Evolutionary conservation across 495 filamentous ascomycete species (phyloP).

Genomic region (Lichenothelia convexa): DNA sequence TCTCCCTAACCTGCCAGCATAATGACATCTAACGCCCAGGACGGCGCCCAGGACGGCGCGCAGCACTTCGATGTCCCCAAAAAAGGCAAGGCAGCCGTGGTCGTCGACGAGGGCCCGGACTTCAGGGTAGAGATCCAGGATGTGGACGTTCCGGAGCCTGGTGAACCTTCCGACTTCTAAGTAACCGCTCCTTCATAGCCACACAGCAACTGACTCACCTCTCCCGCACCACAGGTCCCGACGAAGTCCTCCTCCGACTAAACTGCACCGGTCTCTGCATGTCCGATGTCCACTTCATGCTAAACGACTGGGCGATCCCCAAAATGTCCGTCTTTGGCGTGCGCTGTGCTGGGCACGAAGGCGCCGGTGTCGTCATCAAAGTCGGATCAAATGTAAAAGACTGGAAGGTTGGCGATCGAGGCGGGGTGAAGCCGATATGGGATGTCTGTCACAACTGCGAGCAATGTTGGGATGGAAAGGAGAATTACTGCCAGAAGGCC

Average conservation of each 20-base stretch:
- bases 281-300: conserved; percentile 24
- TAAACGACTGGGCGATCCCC: conserved; percentile 24
- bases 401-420: conserved; percentile 39
- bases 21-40: too few species aligned
- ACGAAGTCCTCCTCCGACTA: conserved; percentile 23
- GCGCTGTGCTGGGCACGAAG: conserved; percentile 36
- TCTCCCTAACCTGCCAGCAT: too few species aligned
- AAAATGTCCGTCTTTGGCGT: conserved; percentile 30
- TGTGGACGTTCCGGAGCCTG: conserved; percentile 34
- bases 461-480: conserved; percentile 22
- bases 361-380: conserved; percentile 36
- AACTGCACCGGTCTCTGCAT: conserved; percentile 24
- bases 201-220: background rate
- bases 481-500: conserved; percentile 21
- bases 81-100: conserved; percentile 34
- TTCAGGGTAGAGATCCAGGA: conserved; percentile 33
- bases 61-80: conserved; percentile 26
- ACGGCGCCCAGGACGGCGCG: background rate
- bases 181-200: background rate
- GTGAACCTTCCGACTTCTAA: conserved; percentile 12
- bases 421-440: conserved; percentile 37
- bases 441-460: conserved; percentile 34
- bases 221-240: conserved; percentile 9
- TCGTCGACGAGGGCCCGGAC: conserved; percentile 34
- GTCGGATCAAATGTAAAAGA: conserved; percentile 32